Percentiles rank a stretch among this genome's conserved stretches.
Evolutionary conservation across 2,329 filamentous ascomycete genomes (phyloP).

Genomic region (Paraphoma chrysanthemicola): DNA sequence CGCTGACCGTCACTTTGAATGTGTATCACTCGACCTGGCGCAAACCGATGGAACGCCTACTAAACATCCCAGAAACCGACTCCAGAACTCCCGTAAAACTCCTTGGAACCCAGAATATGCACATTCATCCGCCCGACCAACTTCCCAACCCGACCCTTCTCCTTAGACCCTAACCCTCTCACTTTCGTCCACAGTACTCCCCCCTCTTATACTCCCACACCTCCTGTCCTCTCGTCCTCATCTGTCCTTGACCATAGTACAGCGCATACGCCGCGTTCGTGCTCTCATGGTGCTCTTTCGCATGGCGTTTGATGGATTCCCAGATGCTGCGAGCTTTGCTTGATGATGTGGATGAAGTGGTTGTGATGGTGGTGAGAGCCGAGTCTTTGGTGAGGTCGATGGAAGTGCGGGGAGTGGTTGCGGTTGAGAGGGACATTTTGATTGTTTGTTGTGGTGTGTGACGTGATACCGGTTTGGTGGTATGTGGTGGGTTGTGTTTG

Average conservation of each 20-base stretch:
- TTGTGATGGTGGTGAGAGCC: conserved; percentile 1
- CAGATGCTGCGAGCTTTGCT: conserved; percentile 15
- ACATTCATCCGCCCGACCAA: too few species aligned
- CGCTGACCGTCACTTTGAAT: too few species aligned
- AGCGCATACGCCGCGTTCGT: conserved; percentile 26
- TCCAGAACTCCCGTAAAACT: background rate
- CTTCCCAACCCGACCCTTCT: background rate
- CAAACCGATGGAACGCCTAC: too few species aligned
- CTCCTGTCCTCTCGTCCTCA: conserved; percentile 4
- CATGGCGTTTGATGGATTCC: conserved; percentile 23
- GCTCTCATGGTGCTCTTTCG: conserved; percentile 28
- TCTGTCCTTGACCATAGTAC: conserved; percentile 26
- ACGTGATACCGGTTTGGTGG: too few species aligned
- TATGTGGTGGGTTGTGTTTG: too few species aligned
- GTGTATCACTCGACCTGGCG: too few species aligned
- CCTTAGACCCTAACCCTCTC: background rate
- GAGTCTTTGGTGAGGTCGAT: conserved; percentile 19
- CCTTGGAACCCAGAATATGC: too few species aligned
- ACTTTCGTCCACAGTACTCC: background rate
- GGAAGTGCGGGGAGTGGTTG: conserved; percentile 26
- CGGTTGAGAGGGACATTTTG: conserved; percentile 17
- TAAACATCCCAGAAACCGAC: background rate
- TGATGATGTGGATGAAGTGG: conserved; percentile 1
- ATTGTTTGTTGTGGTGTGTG: background rate
- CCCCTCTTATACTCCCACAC: conserved; percentile 27